Percentiles rank a stretch among this genome's conserved stretches.
These are phyloP conservation scores for Yarrowia porcina DNA, from an alignment of 805 yeast genomes.

Conservation along the genomic window DNA sequence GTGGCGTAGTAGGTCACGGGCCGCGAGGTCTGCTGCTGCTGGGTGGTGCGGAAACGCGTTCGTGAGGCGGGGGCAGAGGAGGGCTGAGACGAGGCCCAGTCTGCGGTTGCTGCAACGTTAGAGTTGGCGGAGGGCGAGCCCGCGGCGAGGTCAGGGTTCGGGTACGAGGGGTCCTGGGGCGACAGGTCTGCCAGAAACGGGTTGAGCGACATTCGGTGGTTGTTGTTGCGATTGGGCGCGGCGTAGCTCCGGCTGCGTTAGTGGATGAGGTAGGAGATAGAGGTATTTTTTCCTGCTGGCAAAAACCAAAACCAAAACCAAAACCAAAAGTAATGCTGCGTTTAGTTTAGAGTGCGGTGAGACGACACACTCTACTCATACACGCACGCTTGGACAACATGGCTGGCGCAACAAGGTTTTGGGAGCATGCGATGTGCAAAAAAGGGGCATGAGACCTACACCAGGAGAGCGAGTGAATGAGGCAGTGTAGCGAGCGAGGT, in stretches of 20 bases:
- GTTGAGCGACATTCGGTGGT: constrained; percentile 20
- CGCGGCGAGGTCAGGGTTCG: neutral
- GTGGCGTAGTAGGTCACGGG: constrained; percentile 20
- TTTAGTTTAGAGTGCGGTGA: neutral
- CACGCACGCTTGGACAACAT: neutral
- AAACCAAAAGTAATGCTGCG: neutral
- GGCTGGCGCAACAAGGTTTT: constrained; percentile 13
- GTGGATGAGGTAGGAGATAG: neutral
- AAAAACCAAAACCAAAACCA: neutral
- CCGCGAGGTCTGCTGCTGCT: neutral
- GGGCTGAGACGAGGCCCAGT: constrained; percentile 22
- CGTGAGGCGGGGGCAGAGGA: constrained; percentile 8
- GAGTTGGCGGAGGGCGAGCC: constrained; percentile 14
- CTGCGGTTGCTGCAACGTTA: constrained; percentile 15
- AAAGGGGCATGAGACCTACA: constrained; percentile 15
- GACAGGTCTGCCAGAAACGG: constrained; percentile 21
- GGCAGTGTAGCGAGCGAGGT: neutral
- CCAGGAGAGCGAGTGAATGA: constrained; percentile 1
- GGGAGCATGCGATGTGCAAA: constrained; percentile 22
- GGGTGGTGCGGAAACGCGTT: constrained; percentile 6
- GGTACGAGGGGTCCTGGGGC: neutral
- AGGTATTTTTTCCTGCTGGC: neutral
- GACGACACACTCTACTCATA: neutral
- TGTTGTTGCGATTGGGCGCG: neutral
- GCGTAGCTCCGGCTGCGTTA: constrained; percentile 24